phyloP scores from a whole-genome alignment of 306 rosid species.

The Acacia acuminata region DNA sequence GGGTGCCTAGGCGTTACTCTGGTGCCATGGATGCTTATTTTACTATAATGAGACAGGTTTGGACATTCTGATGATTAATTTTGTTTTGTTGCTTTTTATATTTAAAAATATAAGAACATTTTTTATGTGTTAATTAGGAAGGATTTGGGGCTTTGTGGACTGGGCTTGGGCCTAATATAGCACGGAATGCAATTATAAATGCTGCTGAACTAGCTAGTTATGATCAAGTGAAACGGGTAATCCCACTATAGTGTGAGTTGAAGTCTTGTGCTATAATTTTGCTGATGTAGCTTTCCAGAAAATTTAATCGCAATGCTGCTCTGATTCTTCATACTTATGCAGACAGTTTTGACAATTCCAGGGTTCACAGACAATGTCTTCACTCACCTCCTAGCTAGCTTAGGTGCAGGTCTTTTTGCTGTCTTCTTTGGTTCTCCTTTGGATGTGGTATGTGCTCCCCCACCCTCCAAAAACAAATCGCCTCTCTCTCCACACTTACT shows the following conservation, averaged over 20 bases:
- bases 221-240: conserved; percentile 92
- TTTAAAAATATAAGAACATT: not conserved
- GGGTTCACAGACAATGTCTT: conserved; percentile 87
- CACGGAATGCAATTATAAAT: conserved; percentile 87
- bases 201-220: conserved; percentile 99
- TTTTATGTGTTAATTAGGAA: conserved; percentile 56
- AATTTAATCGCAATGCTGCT: conserved; percentile 52
- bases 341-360: conserved; percentile 98
- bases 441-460: conserved; percentile 78
- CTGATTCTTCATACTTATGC: conserved; percentile 88
- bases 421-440: conserved; percentile 95
- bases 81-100: not conserved
- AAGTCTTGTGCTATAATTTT: conserved; percentile 18
- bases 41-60: conserved; percentile 77
- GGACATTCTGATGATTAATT: conserved; percentile 13
- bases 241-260: conserved; percentile 26
- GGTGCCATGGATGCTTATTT: conserved; percentile 85
- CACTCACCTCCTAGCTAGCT: conserved; percentile 95
- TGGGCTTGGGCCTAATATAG: conserved; percentile 89
- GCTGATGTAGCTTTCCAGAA: conserved; percentile 23
- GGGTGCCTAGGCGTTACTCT: conserved; percentile 90
- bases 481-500: not conserved
- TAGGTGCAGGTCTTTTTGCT: conserved; percentile 97
- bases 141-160: conserved; percentile 92
- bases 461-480: not conserved